phyloP scores from a whole-genome alignment of 2,329 filamentous ascomycete genomes.

The Fusarium tupiense region DNA sequence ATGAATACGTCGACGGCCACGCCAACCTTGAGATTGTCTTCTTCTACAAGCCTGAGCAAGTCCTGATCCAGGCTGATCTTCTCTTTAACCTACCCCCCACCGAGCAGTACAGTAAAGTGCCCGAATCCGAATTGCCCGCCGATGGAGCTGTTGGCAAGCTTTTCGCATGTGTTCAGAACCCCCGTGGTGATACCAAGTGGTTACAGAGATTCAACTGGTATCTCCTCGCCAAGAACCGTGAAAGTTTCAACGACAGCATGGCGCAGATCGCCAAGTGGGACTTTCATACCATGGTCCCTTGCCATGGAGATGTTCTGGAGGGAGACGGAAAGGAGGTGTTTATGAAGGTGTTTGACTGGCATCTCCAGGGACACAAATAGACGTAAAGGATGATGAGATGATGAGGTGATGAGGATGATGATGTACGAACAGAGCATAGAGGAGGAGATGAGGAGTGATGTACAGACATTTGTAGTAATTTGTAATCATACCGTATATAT shows the following conservation, averaged over 20 bases:
- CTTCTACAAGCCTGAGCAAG: constrained; percentile 79
- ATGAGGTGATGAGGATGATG: not conserved
- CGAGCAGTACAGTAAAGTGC: constrained; percentile 85
- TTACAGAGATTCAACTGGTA: constrained; percentile 90
- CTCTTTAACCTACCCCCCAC: constrained; percentile 89
- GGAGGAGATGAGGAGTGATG: constrained; percentile 3
- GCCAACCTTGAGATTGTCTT: constrained; percentile 90
- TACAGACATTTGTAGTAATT: constrained; percentile 12
- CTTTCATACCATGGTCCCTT: constrained; percentile 86
- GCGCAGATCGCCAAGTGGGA: constrained; percentile 80
- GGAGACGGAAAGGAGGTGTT: constrained; percentile 78
- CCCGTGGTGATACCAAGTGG: constrained; percentile 73
- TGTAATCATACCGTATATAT: constrained; percentile 17
- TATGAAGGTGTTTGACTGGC: constrained; percentile 83
- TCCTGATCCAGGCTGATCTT: constrained; percentile 89
- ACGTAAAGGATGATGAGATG: not conserved
- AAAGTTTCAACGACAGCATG: constrained; percentile 75
- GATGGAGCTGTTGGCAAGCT: constrained; percentile 54
- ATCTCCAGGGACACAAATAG: constrained; percentile 61
- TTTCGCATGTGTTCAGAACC: constrained; percentile 66
- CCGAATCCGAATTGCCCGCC: constrained; percentile 42
- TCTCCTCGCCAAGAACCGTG: constrained; percentile 68
- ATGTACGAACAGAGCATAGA: not conserved
- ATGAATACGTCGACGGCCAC: constrained; percentile 84
- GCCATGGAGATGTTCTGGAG: constrained; percentile 92